Conservation (phyloP, 805 yeast genomes). For the Lachancea dasiensis region DNA sequence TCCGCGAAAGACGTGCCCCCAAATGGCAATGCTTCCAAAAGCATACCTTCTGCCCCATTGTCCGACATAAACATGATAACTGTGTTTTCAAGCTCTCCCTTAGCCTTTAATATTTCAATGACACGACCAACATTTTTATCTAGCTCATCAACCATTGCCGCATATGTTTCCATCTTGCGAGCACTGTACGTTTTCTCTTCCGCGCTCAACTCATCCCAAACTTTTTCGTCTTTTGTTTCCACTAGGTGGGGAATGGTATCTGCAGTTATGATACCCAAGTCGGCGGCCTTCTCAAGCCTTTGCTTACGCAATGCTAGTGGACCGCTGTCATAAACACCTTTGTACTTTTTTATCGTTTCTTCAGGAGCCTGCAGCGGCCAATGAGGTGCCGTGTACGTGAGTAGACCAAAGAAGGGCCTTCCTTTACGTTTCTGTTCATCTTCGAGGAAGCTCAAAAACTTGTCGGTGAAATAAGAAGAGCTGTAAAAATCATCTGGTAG, state of each 20-base stretch:
- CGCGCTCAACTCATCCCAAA: slow-evolving; percentile 39
- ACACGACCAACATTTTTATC: slow-evolving; percentile 49
- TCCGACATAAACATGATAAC: slow-evolving; percentile 55
- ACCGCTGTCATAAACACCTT: slow-evolving; percentile 44
- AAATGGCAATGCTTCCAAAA: slow-evolving; percentile 50
- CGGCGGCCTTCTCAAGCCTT: slow-evolving; percentile 37
- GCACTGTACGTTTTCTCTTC: slow-evolving; percentile 36
- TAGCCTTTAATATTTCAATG: slow-evolving; percentile 35
- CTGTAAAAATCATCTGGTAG: slow-evolving; percentile 46
- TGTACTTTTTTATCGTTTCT: slow-evolving; percentile 42
- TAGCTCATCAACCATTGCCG: slow-evolving; percentile 57
- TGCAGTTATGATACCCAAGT: slow-evolving; percentile 43
- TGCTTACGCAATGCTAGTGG: slow-evolving; percentile 39
- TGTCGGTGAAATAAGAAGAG: slow-evolving; percentile 40
- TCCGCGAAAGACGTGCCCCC: slow-evolving; percentile 16
- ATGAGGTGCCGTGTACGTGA: slow-evolving; percentile 61
- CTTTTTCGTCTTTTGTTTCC: slow-evolving; percentile 35
- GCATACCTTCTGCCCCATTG: slow-evolving; percentile 60
- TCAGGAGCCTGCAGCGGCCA: slow-evolving; percentile 62
- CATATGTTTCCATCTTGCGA: slow-evolving; percentile 49
- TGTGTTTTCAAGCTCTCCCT: slow-evolving; percentile 48
- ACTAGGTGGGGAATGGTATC: slow-evolving; percentile 41
- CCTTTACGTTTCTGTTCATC: slow-evolving; percentile 29
- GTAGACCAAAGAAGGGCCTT: slow-evolving; percentile 48
- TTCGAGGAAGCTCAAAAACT: slow-evolving; percentile 35